These are phyloP conservation scores for Platanthera guangdongensis DNA, from an alignment of 106 monocot genomes.

Conservation along the genomic window DNA sequence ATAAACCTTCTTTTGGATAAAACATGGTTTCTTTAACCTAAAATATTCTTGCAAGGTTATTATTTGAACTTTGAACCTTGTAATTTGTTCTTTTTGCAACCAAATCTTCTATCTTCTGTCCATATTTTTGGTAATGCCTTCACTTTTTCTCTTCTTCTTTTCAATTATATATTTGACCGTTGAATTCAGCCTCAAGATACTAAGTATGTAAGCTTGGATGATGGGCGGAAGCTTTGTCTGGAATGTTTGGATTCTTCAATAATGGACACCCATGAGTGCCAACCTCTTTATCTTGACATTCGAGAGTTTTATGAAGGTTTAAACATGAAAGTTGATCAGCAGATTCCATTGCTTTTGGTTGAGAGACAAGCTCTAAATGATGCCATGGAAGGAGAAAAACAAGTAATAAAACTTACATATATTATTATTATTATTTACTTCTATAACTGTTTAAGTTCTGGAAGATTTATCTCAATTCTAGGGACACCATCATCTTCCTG, in stretches of 20 bases:
- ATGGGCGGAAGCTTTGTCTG: constrained; percentile 81
- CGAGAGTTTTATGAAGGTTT: constrained; percentile 95
- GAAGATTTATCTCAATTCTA: constrained; percentile 14
- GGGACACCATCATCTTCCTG: constrained; percentile 81
- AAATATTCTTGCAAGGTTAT: background rate
- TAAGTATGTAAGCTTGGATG: constrained; percentile 58
- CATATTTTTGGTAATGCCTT: background rate
- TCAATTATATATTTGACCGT: too few species aligned
- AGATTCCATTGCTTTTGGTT: constrained; percentile 81
- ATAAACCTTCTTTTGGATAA: background rate
- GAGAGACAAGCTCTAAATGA: constrained; percentile 94
- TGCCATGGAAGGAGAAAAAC: constrained; percentile 93
- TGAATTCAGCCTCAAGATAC: constrained; percentile 54
- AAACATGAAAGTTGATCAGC: constrained; percentile 88
- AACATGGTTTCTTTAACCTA: background rate
- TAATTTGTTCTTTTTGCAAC: background rate
- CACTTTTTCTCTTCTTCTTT: background rate
- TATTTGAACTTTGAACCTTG: background rate
- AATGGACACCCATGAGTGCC: constrained; percentile 89
- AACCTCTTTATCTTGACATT: constrained; percentile 88
- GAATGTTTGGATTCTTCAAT: constrained; percentile 87
- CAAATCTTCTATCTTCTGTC: background rate
- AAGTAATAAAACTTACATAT: too few species aligned
- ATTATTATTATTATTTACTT: too few species aligned
- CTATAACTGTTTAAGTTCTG: background rate